Conservation (phyloP, 371 early-diverging fungal genomes). For the Choanephora cucurbitarum region DNA sequence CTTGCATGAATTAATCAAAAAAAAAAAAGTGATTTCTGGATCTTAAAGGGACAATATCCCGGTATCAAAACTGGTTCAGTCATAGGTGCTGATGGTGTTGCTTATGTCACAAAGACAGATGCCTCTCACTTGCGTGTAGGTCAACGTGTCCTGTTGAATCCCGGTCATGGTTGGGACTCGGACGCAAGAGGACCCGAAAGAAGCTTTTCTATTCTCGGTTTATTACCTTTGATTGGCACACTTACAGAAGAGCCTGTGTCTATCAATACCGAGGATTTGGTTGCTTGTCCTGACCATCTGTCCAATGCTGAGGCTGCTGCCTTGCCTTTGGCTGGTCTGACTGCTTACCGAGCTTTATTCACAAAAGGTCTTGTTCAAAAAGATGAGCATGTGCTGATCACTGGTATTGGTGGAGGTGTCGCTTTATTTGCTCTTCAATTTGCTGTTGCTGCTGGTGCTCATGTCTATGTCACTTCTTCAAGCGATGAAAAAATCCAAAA, state of each 20-base stretch:
- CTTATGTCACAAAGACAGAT: constrained; percentile 33
- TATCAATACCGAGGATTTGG: constrained; percentile 49
- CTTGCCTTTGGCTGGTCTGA: constrained; percentile 71
- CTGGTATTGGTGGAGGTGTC: constrained; percentile 81
- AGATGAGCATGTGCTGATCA: constrained; percentile 67
- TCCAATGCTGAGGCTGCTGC: constrained; percentile 68
- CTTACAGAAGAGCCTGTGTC: constrained; percentile 56
- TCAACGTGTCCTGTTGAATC: constrained; percentile 54
- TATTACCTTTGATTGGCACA: constrained; percentile 58
- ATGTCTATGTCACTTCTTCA: constrained; percentile 74
- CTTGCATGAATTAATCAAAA: background rate
- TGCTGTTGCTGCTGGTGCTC: constrained; percentile 67
- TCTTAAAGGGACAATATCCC: constrained; percentile 56
- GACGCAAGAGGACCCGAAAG: constrained; percentile 67
- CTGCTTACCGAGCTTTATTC: constrained; percentile 65
- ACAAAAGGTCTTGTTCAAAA: constrained; percentile 58
- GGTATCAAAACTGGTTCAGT: constrained; percentile 53
- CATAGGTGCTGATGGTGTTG: constrained; percentile 66
- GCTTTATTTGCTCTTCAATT: constrained; percentile 71
- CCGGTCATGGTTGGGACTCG: constrained; percentile 54
- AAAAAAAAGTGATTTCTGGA: constrained; percentile 55
- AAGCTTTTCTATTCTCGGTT: constrained; percentile 57
- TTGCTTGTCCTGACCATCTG: constrained; percentile 62
- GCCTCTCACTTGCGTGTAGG: constrained; percentile 17
- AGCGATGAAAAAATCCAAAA: constrained; percentile 61